A percentile compares a stretch with the other conserved stretches of the same genome.
These are phyloP conservation scores for Epithemia pelagica DNA, from an alignment of 108 stramenopile species.

Conservation along the genomic window DNA sequence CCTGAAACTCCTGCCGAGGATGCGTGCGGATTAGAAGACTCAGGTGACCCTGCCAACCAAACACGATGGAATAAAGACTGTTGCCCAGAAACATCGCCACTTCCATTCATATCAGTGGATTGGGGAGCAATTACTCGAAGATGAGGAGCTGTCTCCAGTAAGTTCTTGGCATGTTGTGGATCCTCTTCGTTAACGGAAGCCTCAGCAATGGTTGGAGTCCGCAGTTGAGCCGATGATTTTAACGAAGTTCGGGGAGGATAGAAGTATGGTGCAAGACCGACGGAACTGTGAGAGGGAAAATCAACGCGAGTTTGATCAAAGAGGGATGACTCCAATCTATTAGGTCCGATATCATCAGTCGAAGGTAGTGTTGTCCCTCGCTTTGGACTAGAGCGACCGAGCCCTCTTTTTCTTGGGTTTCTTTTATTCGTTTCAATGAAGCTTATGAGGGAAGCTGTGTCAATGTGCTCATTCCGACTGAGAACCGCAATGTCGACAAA, in stretches of 20 bases:
- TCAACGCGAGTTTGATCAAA: background rate
- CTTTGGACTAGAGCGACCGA: background rate
- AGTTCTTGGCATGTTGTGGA: slow-evolving; percentile 57
- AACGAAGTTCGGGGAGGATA: background rate
- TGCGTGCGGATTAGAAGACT: background rate
- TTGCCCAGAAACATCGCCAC: background rate
- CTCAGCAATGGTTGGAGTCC: background rate
- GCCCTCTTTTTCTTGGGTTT: background rate
- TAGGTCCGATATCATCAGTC: background rate
- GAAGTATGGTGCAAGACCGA: background rate
- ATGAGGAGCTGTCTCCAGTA: slow-evolving; percentile 68
- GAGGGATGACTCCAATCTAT: background rate
- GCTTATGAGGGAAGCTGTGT: background rate
- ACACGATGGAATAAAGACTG: background rate
- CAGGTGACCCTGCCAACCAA: background rate
- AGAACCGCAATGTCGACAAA: background rate
- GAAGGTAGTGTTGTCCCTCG: background rate
- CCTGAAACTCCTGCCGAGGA: background rate
- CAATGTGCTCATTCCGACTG: background rate
- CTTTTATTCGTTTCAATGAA: background rate
- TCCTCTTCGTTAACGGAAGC: slow-evolving; percentile 2
- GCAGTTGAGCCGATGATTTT: background rate
- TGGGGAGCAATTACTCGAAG: slow-evolving; percentile 61
- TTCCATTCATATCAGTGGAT: slow-evolving; percentile 59
- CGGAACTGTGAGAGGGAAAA: background rate